phyloP scores from a whole-genome alignment of 2,329 filamentous ascomycete genomes.

The Eurotiales sp. region DNA sequence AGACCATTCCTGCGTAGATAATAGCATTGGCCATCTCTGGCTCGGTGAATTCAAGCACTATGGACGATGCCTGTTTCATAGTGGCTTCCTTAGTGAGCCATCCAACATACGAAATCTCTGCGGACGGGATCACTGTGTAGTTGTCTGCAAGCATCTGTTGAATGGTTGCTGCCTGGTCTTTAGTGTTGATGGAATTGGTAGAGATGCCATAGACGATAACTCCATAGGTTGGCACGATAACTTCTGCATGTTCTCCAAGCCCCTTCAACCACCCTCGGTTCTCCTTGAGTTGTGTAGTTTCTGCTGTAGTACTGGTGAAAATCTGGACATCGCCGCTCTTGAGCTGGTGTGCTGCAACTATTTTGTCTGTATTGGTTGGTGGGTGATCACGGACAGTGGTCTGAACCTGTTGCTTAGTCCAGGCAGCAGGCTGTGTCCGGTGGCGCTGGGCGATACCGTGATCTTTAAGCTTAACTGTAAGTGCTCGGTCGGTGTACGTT shows the following conservation, averaged over 20 bases:
- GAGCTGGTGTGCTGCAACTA: background rate
- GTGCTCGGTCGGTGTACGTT: background rate
- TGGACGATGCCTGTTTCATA: constrained; percentile 21
- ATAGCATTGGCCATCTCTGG: constrained; percentile 23
- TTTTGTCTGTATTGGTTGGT: background rate
- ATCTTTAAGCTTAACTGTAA: background rate
- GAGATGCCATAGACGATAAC: constrained; percentile 24
- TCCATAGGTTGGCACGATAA: constrained; percentile 20
- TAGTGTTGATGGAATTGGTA: constrained; percentile 26
- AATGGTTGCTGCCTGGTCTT: constrained; percentile 21
- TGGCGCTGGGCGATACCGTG: background rate
- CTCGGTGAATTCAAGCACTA: constrained; percentile 25
- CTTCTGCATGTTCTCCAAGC: constrained; percentile 17
- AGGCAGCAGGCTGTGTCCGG: background rate
- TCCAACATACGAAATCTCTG: constrained; percentile 23
- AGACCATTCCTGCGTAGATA: constrained; percentile 24
- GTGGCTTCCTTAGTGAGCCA: constrained; percentile 20
- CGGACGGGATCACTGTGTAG: constrained; percentile 22
- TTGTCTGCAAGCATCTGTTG: constrained; percentile 25
- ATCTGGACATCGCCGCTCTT: background rate
- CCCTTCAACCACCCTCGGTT: constrained; percentile 16
- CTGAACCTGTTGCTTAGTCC: background rate
- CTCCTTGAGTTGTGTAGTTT: background rate
- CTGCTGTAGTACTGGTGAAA: background rate
- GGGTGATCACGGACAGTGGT: background rate